Evolutionary conservation across 192 early-diverging fungal species (phyloP).

Genomic region (Diversispora epigaea): DNA sequence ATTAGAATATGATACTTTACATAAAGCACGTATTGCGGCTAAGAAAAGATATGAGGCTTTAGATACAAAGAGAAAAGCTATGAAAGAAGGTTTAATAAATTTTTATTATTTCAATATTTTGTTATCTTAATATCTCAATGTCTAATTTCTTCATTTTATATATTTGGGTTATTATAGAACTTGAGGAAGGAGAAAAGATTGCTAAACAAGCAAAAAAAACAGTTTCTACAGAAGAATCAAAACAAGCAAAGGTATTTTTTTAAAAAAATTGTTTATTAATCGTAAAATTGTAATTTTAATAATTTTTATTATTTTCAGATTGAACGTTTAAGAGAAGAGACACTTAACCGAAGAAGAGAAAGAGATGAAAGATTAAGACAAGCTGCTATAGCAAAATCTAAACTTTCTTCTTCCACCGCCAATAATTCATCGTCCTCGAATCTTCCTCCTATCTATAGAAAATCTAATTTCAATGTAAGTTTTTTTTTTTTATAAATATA

Average conservation of each 20-base stretch:
- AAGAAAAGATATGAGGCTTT: conserved; percentile 42
- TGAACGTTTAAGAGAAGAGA: conserved; percentile 40
- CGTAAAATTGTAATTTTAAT: neutral
- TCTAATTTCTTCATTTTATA: neutral
- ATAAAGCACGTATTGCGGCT: conserved; percentile 39
- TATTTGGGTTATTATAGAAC: conserved; percentile 22
- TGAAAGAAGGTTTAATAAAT: conserved; percentile 34
- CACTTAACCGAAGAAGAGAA: conserved; percentile 35
- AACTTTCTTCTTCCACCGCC: neutral
- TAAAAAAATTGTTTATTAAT: neutral
- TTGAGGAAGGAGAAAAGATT: conserved; percentile 41
- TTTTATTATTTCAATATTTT: neutral
- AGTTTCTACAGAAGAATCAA: conserved; percentile 34
- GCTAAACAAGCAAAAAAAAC: conserved; percentile 39
- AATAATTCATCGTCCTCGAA: neutral
- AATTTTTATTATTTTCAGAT: neutral
- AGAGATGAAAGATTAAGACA: conserved; percentile 30
- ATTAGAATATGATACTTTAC: conserved; percentile 42
- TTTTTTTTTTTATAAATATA: neutral
- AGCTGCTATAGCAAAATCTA: neutral
- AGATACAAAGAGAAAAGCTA: conserved; percentile 42
- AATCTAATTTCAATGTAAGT: neutral
- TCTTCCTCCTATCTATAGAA: neutral
- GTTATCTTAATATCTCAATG: neutral
- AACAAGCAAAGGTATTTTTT: conserved; percentile 35